These are phyloP conservation scores for Wallacemonas sp. DNA, from an alignment of 208 protist genomes.

Conservation along the genomic window DNA sequence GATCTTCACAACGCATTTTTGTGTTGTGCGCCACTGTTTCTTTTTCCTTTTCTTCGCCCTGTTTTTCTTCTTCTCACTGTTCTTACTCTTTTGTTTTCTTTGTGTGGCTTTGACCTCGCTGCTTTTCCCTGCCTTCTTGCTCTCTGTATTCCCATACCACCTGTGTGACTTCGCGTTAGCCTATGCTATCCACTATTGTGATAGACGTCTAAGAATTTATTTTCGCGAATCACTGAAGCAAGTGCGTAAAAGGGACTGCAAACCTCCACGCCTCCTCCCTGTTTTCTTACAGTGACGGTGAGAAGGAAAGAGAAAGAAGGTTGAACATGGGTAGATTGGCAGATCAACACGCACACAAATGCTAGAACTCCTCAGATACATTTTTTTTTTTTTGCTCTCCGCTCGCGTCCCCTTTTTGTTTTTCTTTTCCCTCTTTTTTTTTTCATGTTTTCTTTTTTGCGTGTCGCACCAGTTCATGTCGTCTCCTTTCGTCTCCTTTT, in stretches of 20 bases:
- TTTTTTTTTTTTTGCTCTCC: background rate
- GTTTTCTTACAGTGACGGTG: no score
- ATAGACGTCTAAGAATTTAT: constrained; percentile 16
- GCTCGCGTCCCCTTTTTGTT: background rate
- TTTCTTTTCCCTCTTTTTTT: background rate
- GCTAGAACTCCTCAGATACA: background rate
- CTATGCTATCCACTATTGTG: constrained; percentile 2
- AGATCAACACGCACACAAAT: constrained; percentile 11
- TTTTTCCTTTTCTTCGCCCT: background rate
- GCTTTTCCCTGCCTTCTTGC: no score
- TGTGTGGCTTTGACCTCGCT: no score
- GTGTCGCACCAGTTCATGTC: constrained; percentile 1
- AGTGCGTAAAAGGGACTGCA: no score
- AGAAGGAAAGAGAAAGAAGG: no score
- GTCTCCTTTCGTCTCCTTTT: background rate
- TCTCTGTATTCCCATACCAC: no score
- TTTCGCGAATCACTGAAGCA: no score
- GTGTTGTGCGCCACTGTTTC: background rate
- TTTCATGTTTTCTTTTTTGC: constrained; percentile 12
- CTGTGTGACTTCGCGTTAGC: constrained; percentile 1
- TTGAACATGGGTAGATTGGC: no score
- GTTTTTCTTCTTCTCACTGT: background rate
- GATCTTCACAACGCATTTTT: background rate
- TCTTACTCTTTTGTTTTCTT: background rate
- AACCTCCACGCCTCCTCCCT: no score